These are phyloP conservation scores for Rutidosis leptorrhynchoides DNA, from an alignment of 129 eudicot genomes.

Conservation along the genomic window DNA sequence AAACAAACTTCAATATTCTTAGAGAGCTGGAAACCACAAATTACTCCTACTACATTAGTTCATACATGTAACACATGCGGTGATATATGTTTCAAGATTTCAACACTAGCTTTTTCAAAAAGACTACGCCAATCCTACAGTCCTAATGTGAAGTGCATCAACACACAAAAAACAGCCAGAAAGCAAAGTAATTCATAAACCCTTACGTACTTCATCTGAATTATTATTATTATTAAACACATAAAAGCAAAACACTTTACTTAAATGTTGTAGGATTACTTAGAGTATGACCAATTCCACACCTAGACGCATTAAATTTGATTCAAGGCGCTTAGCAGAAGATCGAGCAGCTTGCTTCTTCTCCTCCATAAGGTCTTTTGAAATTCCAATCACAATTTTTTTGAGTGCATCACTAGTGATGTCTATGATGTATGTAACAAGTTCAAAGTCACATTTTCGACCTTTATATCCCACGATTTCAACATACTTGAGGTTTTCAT, in stretches of 20 bases:
- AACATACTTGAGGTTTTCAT: constrained; percentile 29
- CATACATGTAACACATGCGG: too few species aligned
- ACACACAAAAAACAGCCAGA: too few species aligned
- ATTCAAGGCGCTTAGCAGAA: constrained; percentile 25
- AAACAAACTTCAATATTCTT: too few species aligned
- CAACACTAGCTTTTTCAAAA: too few species aligned
- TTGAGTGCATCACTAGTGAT: constrained; percentile 33
- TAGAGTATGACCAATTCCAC: constrained; percentile 31
- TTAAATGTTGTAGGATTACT: background rate
- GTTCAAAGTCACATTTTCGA: constrained; percentile 37
- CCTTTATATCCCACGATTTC: constrained; percentile 41
- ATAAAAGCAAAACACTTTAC: background rate
- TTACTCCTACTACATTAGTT: too few species aligned
- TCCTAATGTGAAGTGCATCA: too few species aligned
- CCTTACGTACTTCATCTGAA: background rate
- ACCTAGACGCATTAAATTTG: constrained; percentile 26
- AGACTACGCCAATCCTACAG: too few species aligned
- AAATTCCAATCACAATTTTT: constrained; percentile 31
- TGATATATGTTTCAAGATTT: too few species aligned
- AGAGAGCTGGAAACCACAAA: too few species aligned
- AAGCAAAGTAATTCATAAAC: too few species aligned
- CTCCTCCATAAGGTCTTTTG: background rate
- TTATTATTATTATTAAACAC: background rate
- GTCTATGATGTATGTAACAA: constrained; percentile 35
- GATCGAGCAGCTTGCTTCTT: constrained; percentile 38